Percentiles rank a stretch among this genome's conserved stretches.
Evolutionary conservation across 1,139 yeast genomes (phyloP).

Genomic region (Suhomyces kunorum): DNA sequence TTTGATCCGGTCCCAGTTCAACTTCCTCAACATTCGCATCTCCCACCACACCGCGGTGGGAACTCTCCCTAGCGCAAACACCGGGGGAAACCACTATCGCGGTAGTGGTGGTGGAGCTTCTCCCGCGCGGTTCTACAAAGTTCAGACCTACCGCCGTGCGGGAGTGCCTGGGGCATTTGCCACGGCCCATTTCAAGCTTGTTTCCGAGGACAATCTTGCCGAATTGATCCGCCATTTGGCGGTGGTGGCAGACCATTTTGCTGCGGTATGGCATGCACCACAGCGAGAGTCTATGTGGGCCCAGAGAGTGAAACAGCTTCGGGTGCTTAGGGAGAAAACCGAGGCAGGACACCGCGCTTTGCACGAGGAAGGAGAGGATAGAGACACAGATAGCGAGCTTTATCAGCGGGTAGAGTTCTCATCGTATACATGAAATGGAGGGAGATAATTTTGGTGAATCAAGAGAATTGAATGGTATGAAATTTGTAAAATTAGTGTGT

Average conservation of each 20-base stretch:
- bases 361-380: constrained; percentile 23
- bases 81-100: no score
- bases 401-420: constrained; percentile 37
- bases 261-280: constrained; percentile 67
- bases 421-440: neutral
- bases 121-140: constrained; percentile 46
- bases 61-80: no score
- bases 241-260: constrained; percentile 68
- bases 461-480: no score
- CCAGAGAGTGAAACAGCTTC: constrained; percentile 60
- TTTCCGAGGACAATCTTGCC: constrained; percentile 61
- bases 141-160: constrained; percentile 61
- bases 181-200: constrained; percentile 70
- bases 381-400: constrained; percentile 25
- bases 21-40: constrained; percentile 76
- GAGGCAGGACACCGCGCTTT: constrained; percentile 29
- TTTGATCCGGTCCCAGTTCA: constrained; percentile 74
- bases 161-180: constrained; percentile 80
- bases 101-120: no score
- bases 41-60: constrained; percentile 52
- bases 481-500: no score
- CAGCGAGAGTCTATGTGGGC: constrained; percentile 62
- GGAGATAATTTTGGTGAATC: neutral
- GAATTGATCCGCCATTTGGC: constrained; percentile 67
- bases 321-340: constrained; percentile 48